A percentile compares a stretch with the other conserved stretches of the same genome.
Evolutionary conservation across 257 asterid genomes (phyloP).

Genomic region (Capsicum chinense): DNA sequence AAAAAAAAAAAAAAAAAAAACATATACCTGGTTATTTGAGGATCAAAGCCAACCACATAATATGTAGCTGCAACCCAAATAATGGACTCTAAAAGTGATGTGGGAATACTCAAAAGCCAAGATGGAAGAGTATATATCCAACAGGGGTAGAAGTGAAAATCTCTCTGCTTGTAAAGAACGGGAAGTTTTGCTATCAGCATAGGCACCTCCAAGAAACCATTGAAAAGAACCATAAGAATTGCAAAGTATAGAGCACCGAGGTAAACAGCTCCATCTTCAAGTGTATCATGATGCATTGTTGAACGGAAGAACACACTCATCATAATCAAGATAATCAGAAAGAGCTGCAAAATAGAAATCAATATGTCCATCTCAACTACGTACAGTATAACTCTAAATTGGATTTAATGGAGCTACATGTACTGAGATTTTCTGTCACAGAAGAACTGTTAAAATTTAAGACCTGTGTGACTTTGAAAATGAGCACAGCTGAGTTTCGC

Average conservation of each 20-base stretch:
- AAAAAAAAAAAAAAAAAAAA: no score
- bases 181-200: constrained; percentile 86
- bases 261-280: constrained; percentile 75
- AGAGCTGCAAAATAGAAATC: constrained; percentile 61
- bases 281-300: constrained; percentile 60
- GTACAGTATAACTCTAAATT: neutral
- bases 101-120: constrained; percentile 80
- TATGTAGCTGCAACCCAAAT: constrained; percentile 83
- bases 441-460: neutral
- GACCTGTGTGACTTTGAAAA: constrained; percentile 74
- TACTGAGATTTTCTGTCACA: neutral
- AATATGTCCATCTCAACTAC: neutral
- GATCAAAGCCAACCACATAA: constrained; percentile 88
- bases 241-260: constrained; percentile 87
- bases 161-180: constrained; percentile 86
- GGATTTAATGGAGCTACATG: neutral
- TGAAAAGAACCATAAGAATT: constrained; percentile 77
- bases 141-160: no score
- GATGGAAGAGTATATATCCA: constrained; percentile 89
- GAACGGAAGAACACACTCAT: constrained; percentile 90
- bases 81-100: constrained; percentile 68
- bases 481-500: constrained; percentile 65
- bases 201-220: constrained; percentile 85
- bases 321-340: constrained; percentile 60
- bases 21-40: constrained; percentile 77